Base-by-base conservation (phyloP, 306 rosid genomes). In the Macrotyloma uniflorum region DNA sequence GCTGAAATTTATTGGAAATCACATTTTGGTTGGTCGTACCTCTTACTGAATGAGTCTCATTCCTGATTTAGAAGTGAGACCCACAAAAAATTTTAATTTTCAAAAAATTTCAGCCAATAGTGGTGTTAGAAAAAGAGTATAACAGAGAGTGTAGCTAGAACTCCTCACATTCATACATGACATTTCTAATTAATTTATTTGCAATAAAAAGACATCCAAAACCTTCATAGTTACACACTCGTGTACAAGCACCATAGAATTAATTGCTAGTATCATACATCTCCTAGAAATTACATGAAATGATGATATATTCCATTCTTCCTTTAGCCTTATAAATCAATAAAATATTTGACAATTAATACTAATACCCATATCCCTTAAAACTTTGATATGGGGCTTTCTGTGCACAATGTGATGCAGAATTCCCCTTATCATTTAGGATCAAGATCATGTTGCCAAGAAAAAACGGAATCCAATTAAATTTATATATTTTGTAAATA, bases 401-500 rank as follows among this genome's bases (percentile, higher is more conserved):
- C 24, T 11, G 65, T 46, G 50, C 10, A 13, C 33, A 38, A 7
- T 3, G 3, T 38, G 22, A 78, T n/a, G 23, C 62, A 74, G 32
- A 40, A 15, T 40, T 58, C 43, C 32, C 32, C 16, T 23, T 18
- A 69, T 4, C 72, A 70, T 36, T 33, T n/a, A 38, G 47, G 38
- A 75, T 58, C 77, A 83, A 67, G 50, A 49, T 74, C 58, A 43
- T 59, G 46, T 65, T 54, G 64, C 80, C 24, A 73, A 23, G 45
- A n/a, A 58, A 65, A 72, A 28, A 72, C 49, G 66, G 32, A 79
- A 61, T 61, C 50, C 45, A n/a, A n/a, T 30, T 15, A 62, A 76
- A 70, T 64, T n/a, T 26, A 36, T 36, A 5, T 35, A 32, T 59
- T 74, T 14, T 42, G 28, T 40, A 50, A 42, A 23, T 77, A 43